Base-by-base conservation (phyloP, 305 asterid genomes). In the Fraxinus sp. region DNA sequence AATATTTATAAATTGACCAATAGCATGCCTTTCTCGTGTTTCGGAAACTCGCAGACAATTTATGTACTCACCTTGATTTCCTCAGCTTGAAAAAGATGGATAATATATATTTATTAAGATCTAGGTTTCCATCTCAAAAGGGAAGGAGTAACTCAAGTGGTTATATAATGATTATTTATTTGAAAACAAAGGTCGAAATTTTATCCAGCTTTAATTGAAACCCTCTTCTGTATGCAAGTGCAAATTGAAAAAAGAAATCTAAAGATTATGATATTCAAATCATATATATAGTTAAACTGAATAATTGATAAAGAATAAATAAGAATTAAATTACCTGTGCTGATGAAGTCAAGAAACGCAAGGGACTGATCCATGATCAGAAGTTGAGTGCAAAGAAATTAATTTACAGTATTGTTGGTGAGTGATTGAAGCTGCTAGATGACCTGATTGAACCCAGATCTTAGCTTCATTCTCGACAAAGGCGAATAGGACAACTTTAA, bases 371-470 rank as follows among this genome's bases (percentile, higher is more conserved):
- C 71, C 71, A 18, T 20, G 32, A 59, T 59, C 71, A 59, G 71
- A 59, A 59, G 14, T 20, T 59, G 32, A 7, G 28, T 59, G 30
- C 71, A 18, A 59, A 18, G 13, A 59, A 8, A 18, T 59, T 20
- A 35, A 55, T 28, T 59, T 59, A 20, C 7, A 41, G 80, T 77
- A 81, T 86, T 85, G 84, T 81, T 81, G 88, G 80, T 79, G 91
- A 89, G 91, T 85, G 89, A 86, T 77, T 89, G 91, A 89, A 89
- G 90, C 91, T 89, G 87, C 91, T 43, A 87, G 87, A 89, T 87
- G 91, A 89, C 86, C 91, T 89, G 87, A 62, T 66, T 77, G 49
- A 24, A 39, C 79, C 80, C 84, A 77, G 79, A n/a, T 62, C 82
- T 46, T 73, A 76, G 39, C 77, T 30, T 32, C 71, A 82, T 26